Evolutionary conservation across 2,329 filamentous ascomycete genomes (phyloP).

Genomic region (Fusarium protoensiforme): DNA sequence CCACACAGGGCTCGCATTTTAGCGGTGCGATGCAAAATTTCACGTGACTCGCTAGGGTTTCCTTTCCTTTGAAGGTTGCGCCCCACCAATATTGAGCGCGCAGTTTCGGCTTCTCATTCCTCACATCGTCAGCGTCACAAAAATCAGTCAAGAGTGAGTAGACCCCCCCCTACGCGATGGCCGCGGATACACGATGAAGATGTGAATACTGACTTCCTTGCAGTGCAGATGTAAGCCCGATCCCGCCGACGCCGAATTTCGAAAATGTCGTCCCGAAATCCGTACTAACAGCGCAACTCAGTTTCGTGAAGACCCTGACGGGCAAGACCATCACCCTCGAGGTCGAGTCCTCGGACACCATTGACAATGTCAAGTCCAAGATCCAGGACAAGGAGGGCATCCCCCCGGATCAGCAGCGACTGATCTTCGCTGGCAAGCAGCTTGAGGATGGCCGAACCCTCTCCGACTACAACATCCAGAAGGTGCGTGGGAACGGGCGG

Average conservation of each 20-base stretch:
- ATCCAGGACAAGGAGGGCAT: constrained; percentile 99
- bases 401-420: constrained; percentile 95
- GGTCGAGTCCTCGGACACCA: constrained; percentile 98
- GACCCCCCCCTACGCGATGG: constrained; percentile 25
- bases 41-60: constrained; percentile 54
- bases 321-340: constrained; percentile 99
- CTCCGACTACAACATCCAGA: constrained; percentile 99
- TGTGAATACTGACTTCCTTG: constrained; percentile 39
- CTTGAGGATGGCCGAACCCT: constrained; percentile 98
- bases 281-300: constrained; percentile 56
- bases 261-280: constrained; percentile 10
- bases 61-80: constrained; percentile 44
- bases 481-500: constrained; percentile 68
- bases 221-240: constrained; percentile 89
- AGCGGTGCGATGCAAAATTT: constrained; percentile 6
- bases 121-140: constrained; percentile 60
- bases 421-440: constrained; percentile 99
- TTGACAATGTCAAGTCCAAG: constrained; percentile 99
- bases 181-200: constrained; percentile 14
- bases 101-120: constrained; percentile 51
- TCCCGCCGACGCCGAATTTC: constrained; percentile 38
- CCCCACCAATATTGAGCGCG: constrained; percentile 58
- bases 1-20: constrained; percentile 3
- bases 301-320: constrained; percentile 99
- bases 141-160: constrained; percentile 70